phyloP scores from a whole-genome alignment of 257 asterid genomes.

The Nicotiana undulata region DNA sequence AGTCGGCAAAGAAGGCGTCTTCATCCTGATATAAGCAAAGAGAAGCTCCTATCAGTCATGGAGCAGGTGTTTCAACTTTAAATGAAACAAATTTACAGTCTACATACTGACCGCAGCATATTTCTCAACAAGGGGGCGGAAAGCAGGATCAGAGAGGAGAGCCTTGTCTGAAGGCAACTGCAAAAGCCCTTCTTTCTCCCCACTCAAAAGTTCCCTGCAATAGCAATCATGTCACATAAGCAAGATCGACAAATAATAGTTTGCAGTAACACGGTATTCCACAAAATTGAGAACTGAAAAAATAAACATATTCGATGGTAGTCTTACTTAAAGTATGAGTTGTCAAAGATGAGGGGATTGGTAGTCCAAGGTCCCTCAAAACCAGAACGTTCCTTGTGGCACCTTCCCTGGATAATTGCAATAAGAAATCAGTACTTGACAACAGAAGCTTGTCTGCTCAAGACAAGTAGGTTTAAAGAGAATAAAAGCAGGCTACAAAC shows the following conservation, averaged over 20 bases:
- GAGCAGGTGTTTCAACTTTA: neutral
- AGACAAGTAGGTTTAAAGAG: neutral
- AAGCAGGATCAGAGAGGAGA: slow-evolving; percentile 52
- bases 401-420: slow-evolving; percentile 46
- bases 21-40: slow-evolving; percentile 43
- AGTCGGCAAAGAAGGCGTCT: slow-evolving; percentile 76
- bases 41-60: neutral
- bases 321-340: slow-evolving; percentile 58
- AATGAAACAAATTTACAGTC: neutral
- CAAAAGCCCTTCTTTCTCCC: slow-evolving; percentile 63
- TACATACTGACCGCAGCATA: slow-evolving; percentile 46
- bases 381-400: slow-evolving; percentile 87
- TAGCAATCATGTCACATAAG: neutral
- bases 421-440: neutral
- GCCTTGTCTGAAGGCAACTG: slow-evolving; percentile 76
- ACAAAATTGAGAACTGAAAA: neutral
- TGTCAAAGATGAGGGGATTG: slow-evolving; percentile 74
- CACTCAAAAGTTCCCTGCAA: slow-evolving; percentile 59
- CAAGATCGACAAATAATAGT: neutral
- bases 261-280: neutral
- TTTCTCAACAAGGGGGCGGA: slow-evolving; percentile 69
- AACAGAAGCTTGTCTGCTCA: too few relatives aligned
- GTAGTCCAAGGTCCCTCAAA: slow-evolving; percentile 82
- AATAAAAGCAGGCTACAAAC: slow-evolving; percentile 23
- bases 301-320: neutral